Conservation (phyloP, 345 rosid genomes). For the Eucalyptus marginata region DNA sequence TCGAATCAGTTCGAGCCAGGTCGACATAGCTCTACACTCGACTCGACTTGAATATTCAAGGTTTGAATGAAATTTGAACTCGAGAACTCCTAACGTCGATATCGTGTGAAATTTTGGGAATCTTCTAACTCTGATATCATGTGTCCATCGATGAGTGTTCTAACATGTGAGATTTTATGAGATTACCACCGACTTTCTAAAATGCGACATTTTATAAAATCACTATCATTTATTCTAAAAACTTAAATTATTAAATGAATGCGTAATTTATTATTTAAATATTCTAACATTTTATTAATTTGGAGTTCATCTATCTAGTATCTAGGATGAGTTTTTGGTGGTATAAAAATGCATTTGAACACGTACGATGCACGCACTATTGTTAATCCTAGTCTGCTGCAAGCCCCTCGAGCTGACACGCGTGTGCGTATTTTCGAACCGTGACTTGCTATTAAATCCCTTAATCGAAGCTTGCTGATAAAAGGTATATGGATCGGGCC, state of each 20-base stretch:
- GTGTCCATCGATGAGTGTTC: rapidly evolving
- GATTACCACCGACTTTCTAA: rapidly evolving
- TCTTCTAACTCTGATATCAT: rapidly evolving
- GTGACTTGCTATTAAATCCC: not conserved
- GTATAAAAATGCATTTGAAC: not conserved
- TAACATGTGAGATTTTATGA: rapidly evolving
- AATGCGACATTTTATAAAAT: rapidly evolving
- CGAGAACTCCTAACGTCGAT: rapidly evolving
- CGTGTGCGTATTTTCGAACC: not conserved
- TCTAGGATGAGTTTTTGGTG: not conserved
- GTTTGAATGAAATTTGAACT: rapidly evolving
- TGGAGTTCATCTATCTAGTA: no score
- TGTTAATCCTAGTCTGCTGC: not conserved
- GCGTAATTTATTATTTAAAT: no score
- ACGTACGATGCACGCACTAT: not conserved
- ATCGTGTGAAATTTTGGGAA: no score
- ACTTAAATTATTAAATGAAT: rapidly evolving
- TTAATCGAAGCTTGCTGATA: not conserved
- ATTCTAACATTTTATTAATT: rapidly evolving
- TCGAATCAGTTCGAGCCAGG: not conserved
- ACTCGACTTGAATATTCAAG: not conserved
- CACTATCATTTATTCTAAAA: rapidly evolving
- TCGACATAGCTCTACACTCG: rapidly evolving
- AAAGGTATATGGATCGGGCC: not conserved
- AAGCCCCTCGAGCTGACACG: not conserved